Percentiles rank a stretch among this genome's conserved stretches.
Conservation (phyloP, 345 rosid species). For the Rhizophora apiculata region DNA sequence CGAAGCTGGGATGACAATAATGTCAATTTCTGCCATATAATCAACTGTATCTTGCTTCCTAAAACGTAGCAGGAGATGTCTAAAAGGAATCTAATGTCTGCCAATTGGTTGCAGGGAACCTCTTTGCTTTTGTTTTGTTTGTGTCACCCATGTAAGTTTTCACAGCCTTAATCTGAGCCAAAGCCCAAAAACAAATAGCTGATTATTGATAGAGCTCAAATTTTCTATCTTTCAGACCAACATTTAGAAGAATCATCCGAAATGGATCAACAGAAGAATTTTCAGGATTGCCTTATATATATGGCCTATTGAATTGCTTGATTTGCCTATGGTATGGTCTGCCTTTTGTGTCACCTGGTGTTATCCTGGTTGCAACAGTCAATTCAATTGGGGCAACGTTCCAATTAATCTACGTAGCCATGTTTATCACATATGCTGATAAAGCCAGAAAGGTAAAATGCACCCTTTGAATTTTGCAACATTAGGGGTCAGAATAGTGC, state of each 20-base stretch:
- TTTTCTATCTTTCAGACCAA: conserved; percentile 35
- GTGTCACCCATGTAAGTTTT: conserved; percentile 51
- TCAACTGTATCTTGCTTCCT: neutral
- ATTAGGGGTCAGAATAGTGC: neutral
- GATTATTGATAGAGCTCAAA: conserved; percentile 1
- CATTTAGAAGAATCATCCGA: conserved; percentile 47
- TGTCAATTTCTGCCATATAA: neutral
- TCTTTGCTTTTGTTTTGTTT: conserved; percentile 46
- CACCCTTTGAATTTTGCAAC: neutral
- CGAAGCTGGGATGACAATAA: neutral
- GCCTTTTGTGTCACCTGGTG: conserved; percentile 42
- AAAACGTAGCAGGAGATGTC: neutral
- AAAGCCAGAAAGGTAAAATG: conserved; percentile 31
- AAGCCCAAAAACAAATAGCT: neutral
- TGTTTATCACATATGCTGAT: conserved; percentile 44
- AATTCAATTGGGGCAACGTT: conserved; percentile 48
- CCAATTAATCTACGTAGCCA: conserved; percentile 38
- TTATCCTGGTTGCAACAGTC: conserved; percentile 46
- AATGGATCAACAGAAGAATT: conserved; percentile 52
- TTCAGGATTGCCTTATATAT: conserved; percentile 50
- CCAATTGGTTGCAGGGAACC: conserved; percentile 39
- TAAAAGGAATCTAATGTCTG: neutral
- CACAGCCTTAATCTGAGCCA: neutral
- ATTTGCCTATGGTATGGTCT: conserved; percentile 55
- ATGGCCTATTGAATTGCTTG: conserved; percentile 49